A percentile compares a stretch with the other conserved stretches of the same genome.
These are phyloP conservation scores for Neurospora sp. DNA, from an alignment of 495 filamentous ascomycete genomes.

Conservation along the genomic window DNA sequence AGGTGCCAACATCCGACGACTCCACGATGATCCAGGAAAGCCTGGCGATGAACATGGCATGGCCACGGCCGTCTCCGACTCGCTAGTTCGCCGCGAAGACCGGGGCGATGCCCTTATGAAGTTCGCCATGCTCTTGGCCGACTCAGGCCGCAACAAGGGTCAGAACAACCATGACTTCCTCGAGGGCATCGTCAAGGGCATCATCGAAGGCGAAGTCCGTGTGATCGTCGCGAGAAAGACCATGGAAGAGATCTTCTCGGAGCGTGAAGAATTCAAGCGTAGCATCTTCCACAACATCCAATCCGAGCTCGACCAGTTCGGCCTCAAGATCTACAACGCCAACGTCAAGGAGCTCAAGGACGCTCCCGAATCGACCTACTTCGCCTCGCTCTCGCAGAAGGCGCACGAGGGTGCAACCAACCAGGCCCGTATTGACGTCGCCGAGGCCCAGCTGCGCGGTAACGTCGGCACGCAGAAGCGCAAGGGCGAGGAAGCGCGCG, in stretches of 20 bases:
- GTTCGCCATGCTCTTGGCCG: constrained; percentile 68
- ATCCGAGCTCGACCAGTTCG: constrained; percentile 63
- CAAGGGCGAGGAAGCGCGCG: constrained; percentile 64
- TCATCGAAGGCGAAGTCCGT: constrained; percentile 78
- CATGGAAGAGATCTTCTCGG: constrained; percentile 80
- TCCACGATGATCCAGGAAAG: neutral
- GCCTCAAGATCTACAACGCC: constrained; percentile 62
- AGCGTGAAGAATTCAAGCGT: constrained; percentile 68
- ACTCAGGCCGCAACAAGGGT: constrained; percentile 33
- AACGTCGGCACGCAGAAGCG: constrained; percentile 73
- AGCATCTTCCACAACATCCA: constrained; percentile 72
- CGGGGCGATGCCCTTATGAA: constrained; percentile 52
- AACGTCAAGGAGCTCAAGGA: constrained; percentile 79
- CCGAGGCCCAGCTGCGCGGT: constrained; percentile 66
- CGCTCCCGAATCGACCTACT: constrained; percentile 65
- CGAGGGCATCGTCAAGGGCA: constrained; percentile 77
- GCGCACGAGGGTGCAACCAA: constrained; percentile 76
- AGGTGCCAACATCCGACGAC: constrained; percentile 25
- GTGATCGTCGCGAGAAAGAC: constrained; percentile 71
- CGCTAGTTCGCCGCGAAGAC: constrained; percentile 25
- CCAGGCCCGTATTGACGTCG: constrained; percentile 56
- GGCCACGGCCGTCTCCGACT: constrained; percentile 6
- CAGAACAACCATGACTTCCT: constrained; percentile 50
- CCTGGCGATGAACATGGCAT: constrained; percentile 11
- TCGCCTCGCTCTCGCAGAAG: constrained; percentile 66